These are phyloP conservation scores for Aspergillus haitiensis DNA, from an alignment of 495 filamentous ascomycete species.

Conservation along the genomic window DNA sequence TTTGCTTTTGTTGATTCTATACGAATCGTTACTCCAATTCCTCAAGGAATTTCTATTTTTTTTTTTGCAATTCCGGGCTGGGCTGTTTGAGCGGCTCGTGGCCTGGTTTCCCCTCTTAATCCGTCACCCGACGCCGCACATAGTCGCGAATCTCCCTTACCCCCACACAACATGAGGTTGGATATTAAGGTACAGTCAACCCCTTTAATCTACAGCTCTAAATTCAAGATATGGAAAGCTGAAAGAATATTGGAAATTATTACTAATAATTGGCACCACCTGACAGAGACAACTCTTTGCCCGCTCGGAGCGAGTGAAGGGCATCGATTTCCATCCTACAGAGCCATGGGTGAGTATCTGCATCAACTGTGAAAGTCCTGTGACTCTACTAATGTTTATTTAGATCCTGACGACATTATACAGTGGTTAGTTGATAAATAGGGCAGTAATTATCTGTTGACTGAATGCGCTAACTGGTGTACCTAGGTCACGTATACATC, in stretches of 20 bases:
- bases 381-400: too few species aligned
- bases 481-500: conserved; percentile 90
- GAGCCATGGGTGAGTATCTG: conserved; percentile 75
- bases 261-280: conserved; percentile 32
- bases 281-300: conserved; percentile 76
- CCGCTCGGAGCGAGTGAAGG: conserved; percentile 89
- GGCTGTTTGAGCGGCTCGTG: conserved; percentile 46
- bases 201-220: conserved; percentile 19
- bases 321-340: conserved; percentile 94
- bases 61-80: conserved; percentile 24
- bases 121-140: conserved; percentile 41
- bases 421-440: conserved; percentile 63
- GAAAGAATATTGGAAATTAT: conserved; percentile 21
- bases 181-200: conserved; percentile 77
- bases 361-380: not conserved
- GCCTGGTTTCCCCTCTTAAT: conserved; percentile 37
- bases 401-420: conserved; percentile 92
- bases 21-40: not conserved
- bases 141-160: conserved; percentile 35
- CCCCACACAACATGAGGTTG: conserved; percentile 72
- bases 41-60: conserved; percentile 3
- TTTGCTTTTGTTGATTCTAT: conserved; percentile 13
- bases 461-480: conserved; percentile 30
- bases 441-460: conserved; percentile 5
- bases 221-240: conserved; percentile 11